Evolutionary conservation across 208 protist species (phyloP), one percentile per base, ranked within the genome.

Genomic region (Trypanosoma melophagium): DNA sequence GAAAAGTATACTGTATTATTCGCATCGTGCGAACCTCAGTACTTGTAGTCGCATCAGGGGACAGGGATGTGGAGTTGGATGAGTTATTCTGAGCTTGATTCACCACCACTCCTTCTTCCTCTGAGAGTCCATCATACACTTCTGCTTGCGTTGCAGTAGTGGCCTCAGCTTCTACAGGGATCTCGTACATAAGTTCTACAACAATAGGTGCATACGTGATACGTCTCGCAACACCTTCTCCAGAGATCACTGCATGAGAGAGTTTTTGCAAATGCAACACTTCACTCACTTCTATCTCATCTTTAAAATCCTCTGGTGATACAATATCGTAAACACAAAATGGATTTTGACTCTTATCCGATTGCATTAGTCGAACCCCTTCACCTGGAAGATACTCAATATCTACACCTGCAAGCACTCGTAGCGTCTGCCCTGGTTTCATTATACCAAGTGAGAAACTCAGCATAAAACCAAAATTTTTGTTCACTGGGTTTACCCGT

Each of bases 401-500:
- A 9, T 70, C 60, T n/a, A 79, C 71, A 17, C 74, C 78, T 8
- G 71, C 72, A 42, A 75, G 67, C 22, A 87, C 71, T 19, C 61
- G 55, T 38, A 80, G 51, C 50, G 49, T 51, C 63, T 70, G 56
- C 31, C 68, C 41, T 50, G 60, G 62, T 42, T 52, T 24, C 3
- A 40, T 17, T 13, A 60, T 54, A 44, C 51, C 17, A 31, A 66
- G 21, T 8, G 45, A 31, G 31, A 73, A 66, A n/a, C 50, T 67
- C n/a, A 73, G 47, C 13, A 64, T 3, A 44, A 62, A 61, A 7
- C 65, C 65, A 19, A 24, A 13, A 13, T 40, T 19, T 21, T 52
- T 64, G 17, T 60, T 69, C 24, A 13, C 22, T 14, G 58, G 7
- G 8, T 56, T 38, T 7, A 63, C 45, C 8, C 67, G 77, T 21